phyloP scores from a whole-genome alignment of 2,329 filamentous ascomycete species.

The Colletotrichum spaethianum region DNA sequence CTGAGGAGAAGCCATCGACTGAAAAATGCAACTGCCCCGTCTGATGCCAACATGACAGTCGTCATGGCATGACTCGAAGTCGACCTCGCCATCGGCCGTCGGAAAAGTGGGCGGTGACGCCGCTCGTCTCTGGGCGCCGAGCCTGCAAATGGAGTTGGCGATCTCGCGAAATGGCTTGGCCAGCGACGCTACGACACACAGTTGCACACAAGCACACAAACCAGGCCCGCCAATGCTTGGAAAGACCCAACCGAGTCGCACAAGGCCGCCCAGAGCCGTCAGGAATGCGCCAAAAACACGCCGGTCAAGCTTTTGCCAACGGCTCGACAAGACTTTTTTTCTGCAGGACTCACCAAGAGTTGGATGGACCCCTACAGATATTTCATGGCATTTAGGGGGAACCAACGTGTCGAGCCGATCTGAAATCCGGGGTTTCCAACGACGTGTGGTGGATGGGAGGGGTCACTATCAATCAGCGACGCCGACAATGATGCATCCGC shows the following conservation, averaged over 20 bases:
- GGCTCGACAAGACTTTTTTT: slow-evolving; percentile 14
- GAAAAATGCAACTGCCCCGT: not conserved
- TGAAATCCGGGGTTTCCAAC: slow-evolving; percentile 31
- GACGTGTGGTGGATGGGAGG: slow-evolving; percentile 13
- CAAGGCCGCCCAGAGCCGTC: slow-evolving; percentile 22
- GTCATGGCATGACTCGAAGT: slow-evolving; percentile 33
- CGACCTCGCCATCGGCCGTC: not conserved
- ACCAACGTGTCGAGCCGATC: slow-evolving; percentile 18
- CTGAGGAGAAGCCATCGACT: too few relatives aligned
- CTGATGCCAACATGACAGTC: not conserved
- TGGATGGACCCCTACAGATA: slow-evolving; percentile 26
- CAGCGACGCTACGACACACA: slow-evolving; percentile 24
- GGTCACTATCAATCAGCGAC: not conserved
- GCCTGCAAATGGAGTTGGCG: slow-evolving; percentile 31
- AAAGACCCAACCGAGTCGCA: slow-evolving; percentile 22
- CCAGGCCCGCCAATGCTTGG: slow-evolving; percentile 38
- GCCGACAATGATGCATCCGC: not conserved
- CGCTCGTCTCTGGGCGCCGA: slow-evolving; percentile 37
- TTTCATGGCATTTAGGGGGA: slow-evolving; percentile 1
- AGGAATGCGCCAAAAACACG: slow-evolving; percentile 2
- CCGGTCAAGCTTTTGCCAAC: slow-evolving; percentile 41
- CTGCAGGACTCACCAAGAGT: slow-evolving; percentile 24
- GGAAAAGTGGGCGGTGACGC: slow-evolving; percentile 38
- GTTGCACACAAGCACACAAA: not conserved
- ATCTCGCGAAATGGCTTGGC: slow-evolving; percentile 39